Evolutionary conservation across 1,139 yeast genomes (phyloP).

Genomic region (Saccharomyces pastorianus): DNA sequence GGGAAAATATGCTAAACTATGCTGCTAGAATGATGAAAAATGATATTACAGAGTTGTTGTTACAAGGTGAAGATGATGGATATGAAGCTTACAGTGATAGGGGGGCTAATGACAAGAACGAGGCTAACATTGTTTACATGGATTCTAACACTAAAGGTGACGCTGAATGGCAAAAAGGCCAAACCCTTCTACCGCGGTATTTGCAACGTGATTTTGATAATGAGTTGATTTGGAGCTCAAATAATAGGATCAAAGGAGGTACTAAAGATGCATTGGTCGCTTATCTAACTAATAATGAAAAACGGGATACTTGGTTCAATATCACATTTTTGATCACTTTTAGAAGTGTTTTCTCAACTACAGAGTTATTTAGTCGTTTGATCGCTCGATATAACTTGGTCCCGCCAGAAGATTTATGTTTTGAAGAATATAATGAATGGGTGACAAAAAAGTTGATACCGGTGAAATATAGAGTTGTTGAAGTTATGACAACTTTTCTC

Average conservation of each 20-base stretch:
- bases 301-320: constrained; percentile 59
- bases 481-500: constrained; percentile 57
- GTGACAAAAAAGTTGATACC: constrained; percentile 33
- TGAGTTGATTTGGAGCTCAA: constrained; percentile 60
- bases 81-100: neutral
- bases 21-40: constrained; percentile 31
- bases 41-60: constrained; percentile 53
- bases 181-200: constrained; percentile 52
- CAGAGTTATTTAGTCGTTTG: constrained; percentile 51
- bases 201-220: constrained; percentile 69
- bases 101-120: neutral
- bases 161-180: neutral
- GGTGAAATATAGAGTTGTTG: constrained; percentile 1
- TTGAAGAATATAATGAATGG: constrained; percentile 78
- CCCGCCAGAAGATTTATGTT: constrained; percentile 81
- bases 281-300: constrained; percentile 70
- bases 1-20: constrained; percentile 58
- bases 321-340: constrained; percentile 66
- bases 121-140: neutral
- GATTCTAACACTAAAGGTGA: neutral
- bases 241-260: constrained; percentile 77
- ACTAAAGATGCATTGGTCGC: constrained; percentile 69
- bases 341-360: constrained; percentile 61
- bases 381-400: constrained; percentile 57
- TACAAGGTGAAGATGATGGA: constrained; percentile 43